Base-by-base conservation (phyloP, 1,284 basidiomycete species). In the Coriolopsis trogii region DNA sequence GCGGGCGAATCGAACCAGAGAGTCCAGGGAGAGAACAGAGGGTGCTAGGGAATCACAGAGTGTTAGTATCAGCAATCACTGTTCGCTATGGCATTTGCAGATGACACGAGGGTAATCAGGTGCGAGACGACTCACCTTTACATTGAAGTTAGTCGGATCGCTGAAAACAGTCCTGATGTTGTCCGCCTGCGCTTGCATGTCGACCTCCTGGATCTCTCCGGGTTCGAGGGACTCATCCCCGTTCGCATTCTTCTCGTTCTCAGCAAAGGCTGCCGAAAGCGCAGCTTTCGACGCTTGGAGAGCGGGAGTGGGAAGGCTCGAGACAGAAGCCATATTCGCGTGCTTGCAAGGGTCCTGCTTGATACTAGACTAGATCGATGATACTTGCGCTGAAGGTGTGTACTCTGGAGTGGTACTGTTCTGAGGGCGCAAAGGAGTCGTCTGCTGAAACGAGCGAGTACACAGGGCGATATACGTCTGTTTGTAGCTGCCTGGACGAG, bases 1-100 rank as follows among this genome's bases (percentile, higher is more conserved):
- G 84, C 81, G 3, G 93, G 93, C 41, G 94, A 95, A 70, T 97
- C 95, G 69, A 96, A 98, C 93, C 93, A 97, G 39, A 98, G 85
- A 6, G 93, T 97, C 95, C 95, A 97, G n/a, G 87, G 78, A 28
- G 93, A 93, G 71, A 84, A 95, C 30, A 96, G 82, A 21, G 93
- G 93, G 67, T 96, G 93, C 93, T 95, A 23, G 20, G 16, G 21
- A 3, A 30, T 25, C 9, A 36, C 0, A 37, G 9, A 2, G 6
- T 20, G 9, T 29, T 31, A 9, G 47, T 37, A 28, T 25, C 39
- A 24, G 26, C 29, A 39, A 30, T 30, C 36, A 15, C 31, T 29
- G 25, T n/a, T n/a, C n/a, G n/a, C n/a, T n/a, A n/a, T n/a, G n/a
- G n/a, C n/a, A n/a, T n/a, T n/a, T n/a, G n/a, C n/a, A n/a, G n/a